These are phyloP conservation scores for Erigeron philadelphicus DNA, from an alignment of 140 eudicot genomes.

Conservation along the genomic window DNA sequence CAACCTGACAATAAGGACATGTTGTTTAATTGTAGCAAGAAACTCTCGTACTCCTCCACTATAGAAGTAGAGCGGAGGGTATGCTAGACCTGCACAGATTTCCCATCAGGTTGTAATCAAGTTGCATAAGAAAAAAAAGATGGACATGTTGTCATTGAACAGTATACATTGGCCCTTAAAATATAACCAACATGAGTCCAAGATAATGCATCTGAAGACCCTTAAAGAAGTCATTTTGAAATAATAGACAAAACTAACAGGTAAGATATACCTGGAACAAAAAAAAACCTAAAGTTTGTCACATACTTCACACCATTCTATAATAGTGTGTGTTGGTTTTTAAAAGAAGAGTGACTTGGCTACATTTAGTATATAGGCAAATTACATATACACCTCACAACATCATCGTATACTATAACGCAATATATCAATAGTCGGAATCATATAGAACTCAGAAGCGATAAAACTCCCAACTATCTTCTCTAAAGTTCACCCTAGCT, in stretches of 20 bases:
- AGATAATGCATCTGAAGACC: not conserved
- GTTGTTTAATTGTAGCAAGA: conserved; percentile 72
- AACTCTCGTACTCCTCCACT: conserved; percentile 96
- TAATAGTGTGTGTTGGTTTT: conserved; percentile 3
- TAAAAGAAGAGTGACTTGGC: not conserved
- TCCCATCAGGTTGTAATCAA: conserved; percentile 14
- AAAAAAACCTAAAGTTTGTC: not conserved
- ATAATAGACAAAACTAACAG: not conserved
- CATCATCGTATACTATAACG: not conserved
- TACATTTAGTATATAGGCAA: conserved; percentile 9
- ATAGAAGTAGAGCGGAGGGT: conserved; percentile 91
- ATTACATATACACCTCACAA: not conserved
- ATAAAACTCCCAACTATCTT: not conserved
- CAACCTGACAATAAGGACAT: conserved; percentile 72
- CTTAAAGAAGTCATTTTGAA: not conserved
- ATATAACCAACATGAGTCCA: not conserved
- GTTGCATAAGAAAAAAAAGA: conserved; percentile 15
- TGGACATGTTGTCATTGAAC: conserved; percentile 1
- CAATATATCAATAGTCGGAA: not conserved
- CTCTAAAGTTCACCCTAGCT: not conserved
- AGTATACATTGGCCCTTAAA: conserved; percentile 1
- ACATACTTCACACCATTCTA: not conserved
- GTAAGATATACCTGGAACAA: conserved; percentile 4
- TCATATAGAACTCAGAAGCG: not conserved
- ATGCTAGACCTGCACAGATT: conserved; percentile 69